Conservation (phyloP, 2,329 filamentous ascomycete genomes). For the Aspergillus melleus region DNA sequence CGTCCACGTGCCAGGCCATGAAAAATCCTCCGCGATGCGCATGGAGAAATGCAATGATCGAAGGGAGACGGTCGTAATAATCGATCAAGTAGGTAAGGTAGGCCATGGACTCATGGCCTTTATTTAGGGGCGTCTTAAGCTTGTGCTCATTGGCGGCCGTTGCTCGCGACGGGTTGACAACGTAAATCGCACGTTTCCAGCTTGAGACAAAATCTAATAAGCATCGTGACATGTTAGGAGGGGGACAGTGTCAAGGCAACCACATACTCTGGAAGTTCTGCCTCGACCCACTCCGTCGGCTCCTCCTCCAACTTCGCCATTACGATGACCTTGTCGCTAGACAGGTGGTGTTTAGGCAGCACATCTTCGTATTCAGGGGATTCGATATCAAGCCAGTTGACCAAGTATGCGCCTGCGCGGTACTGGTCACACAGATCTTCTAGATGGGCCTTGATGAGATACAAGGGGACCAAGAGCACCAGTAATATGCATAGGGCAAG, state of each 20-base stretch:
- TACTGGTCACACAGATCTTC: slow-evolving; percentile 38
- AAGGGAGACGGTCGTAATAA: slow-evolving; percentile 49
- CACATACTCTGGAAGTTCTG: slow-evolving; percentile 47
- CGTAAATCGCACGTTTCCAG: slow-evolving; percentile 50
- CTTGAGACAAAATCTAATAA: slow-evolving; percentile 19
- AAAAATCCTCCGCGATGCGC: slow-evolving; percentile 52
- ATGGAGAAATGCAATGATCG: slow-evolving; percentile 58
- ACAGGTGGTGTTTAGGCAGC: slow-evolving; percentile 5
- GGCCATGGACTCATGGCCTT: slow-evolving; percentile 49
- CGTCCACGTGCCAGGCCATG: slow-evolving; percentile 59
- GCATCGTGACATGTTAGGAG: neutral
- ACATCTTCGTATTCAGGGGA: slow-evolving; percentile 4
- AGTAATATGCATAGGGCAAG: slow-evolving; percentile 25
- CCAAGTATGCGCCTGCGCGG: slow-evolving; percentile 36
- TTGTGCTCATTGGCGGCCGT: slow-evolving; percentile 19
- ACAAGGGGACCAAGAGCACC: slow-evolving; percentile 29
- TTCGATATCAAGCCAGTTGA: slow-evolving; percentile 29
- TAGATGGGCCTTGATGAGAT: slow-evolving; percentile 33
- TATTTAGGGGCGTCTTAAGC: slow-evolving; percentile 41
- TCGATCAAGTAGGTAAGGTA: slow-evolving; percentile 51
- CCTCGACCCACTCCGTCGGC: slow-evolving; percentile 46
- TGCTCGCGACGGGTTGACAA: slow-evolving; percentile 37
- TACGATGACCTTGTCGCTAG: slow-evolving; percentile 43
- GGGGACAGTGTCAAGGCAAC: neutral
- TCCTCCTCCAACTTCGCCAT: slow-evolving; percentile 48